A percentile compares a stretch with the other conserved stretches of the same genome.
Conservation (phyloP, 306 rosid genomes). For the Pterocarpus macrocarpus region DNA sequence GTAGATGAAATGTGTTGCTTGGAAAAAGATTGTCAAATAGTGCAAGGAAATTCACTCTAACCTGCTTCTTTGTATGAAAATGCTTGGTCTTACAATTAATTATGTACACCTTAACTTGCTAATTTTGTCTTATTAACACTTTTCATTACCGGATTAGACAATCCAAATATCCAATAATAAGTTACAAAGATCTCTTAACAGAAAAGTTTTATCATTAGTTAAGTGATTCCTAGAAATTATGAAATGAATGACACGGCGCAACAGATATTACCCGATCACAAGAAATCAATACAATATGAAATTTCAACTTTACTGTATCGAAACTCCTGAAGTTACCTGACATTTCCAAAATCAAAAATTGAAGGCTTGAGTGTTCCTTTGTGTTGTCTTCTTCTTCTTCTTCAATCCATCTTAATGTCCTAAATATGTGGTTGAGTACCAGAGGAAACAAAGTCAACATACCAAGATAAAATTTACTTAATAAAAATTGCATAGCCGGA, state of each 20-base stretch:
- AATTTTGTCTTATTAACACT: background rate
- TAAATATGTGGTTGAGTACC: conserved; percentile 36
- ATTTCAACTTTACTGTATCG: background rate
- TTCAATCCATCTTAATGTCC: conserved; percentile 91
- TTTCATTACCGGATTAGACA: background rate
- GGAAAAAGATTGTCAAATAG: background rate
- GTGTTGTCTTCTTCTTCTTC: conserved; percentile 67
- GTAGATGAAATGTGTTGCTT: conserved; percentile 28
- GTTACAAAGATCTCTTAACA: background rate
- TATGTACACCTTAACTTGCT: background rate
- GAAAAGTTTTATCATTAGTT: background rate
- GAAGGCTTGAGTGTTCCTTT: conserved; percentile 59
- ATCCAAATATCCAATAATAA: background rate
- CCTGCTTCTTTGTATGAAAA: conserved; percentile 15
- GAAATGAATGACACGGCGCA: background rate
- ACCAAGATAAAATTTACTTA: background rate
- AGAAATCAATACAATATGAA: background rate
- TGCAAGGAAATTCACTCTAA: background rate
- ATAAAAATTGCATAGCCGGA: conserved; percentile 16
- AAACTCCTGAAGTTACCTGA: conserved; percentile 62
- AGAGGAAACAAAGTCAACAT: background rate
- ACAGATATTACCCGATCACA: background rate
- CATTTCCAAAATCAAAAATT: conserved; percentile 71
- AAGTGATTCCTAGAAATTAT: conserved; percentile 8
- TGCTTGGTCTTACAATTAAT: conserved; percentile 3